Evolutionary conservation across 495 filamentous ascomycete genomes (phyloP).

Genomic region (Rhizodiscina lignyota): DNA sequence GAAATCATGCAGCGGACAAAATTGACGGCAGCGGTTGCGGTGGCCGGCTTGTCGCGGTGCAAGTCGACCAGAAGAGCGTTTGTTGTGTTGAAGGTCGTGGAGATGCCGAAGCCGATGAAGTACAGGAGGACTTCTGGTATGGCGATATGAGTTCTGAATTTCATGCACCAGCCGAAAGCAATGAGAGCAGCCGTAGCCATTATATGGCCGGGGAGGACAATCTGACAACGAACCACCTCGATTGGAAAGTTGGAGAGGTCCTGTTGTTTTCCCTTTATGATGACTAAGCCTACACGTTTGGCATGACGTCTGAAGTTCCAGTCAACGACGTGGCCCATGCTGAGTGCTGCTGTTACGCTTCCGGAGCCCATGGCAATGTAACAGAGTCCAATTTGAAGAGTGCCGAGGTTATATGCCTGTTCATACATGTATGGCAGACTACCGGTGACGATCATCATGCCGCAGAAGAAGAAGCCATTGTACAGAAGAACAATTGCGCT

Average conservation of each 20-base stretch:
- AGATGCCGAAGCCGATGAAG: slow-evolving; percentile 37
- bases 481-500: slow-evolving; percentile 41
- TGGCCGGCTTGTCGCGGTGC: slow-evolving; percentile 39
- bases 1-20: slow-evolving; percentile 50
- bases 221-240: slow-evolving; percentile 28
- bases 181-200: slow-evolving; percentile 14
- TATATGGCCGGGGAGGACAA: slow-evolving; percentile 11
- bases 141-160: slow-evolving; percentile 11
- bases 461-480: slow-evolving; percentile 36
- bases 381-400: not conserved
- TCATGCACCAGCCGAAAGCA: slow-evolving; percentile 25
- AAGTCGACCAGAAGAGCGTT: slow-evolving; percentile 51
- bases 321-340: slow-evolving; percentile 1
- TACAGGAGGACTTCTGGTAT: slow-evolving; percentile 36
- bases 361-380: slow-evolving; percentile 1
- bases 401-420: not conserved
- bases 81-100: slow-evolving; percentile 34
- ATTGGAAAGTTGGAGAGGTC: slow-evolving; percentile 32
- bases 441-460: slow-evolving; percentile 38
- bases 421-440: slow-evolving; percentile 33
- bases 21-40: slow-evolving; percentile 56
- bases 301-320: slow-evolving; percentile 1
- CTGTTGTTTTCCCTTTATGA: slow-evolving; percentile 8
- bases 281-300: not conserved
- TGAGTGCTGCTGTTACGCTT: not conserved